Conservation (phyloP, 2,329 filamentous ascomycete species). For the Apiospora aurea region DNA sequence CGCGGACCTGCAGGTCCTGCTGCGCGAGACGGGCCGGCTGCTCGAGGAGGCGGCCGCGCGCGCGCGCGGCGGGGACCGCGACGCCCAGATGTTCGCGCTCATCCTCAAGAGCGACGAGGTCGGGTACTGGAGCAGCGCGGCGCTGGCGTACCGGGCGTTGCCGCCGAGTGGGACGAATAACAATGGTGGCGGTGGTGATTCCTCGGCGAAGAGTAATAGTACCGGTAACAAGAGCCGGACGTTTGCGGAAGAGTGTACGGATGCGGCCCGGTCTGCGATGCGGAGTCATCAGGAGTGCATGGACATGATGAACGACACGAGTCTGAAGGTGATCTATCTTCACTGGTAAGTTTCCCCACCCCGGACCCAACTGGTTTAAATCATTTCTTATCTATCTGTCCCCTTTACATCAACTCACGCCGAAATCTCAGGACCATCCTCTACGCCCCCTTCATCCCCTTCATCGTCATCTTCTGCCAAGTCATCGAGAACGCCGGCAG, state of each 20-base stretch:
- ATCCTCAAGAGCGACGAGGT: constrained; percentile 50
- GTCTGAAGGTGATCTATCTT: constrained; percentile 51
- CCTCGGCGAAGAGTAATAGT: no score
- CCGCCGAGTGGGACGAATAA: constrained; percentile 39
- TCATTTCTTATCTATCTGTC: no score
- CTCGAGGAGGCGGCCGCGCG: constrained; percentile 34
- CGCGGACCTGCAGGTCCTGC: constrained; percentile 43
- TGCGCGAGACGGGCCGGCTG: constrained; percentile 37
- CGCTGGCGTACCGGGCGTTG: constrained; percentile 52
- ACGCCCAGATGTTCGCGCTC: constrained; percentile 43
- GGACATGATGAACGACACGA: constrained; percentile 44
- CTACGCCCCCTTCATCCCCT: constrained; percentile 60
- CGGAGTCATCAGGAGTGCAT: constrained; percentile 50
- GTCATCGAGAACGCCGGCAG: constrained; percentile 51
- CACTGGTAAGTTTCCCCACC: constrained; percentile 47
- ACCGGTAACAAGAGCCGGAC: constrained; percentile 33
- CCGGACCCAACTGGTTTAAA: no score
- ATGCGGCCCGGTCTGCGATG: constrained; percentile 50
- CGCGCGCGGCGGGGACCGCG: constrained; percentile 30
- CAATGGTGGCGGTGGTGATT: constrained; percentile 34
- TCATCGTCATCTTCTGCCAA: constrained; percentile 60
- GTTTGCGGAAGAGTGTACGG: constrained; percentile 51
- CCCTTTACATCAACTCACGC: no score
- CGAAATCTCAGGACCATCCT: constrained; percentile 56
- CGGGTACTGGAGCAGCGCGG: constrained; percentile 48